These are phyloP conservation scores for Hippophae gyantsensis DNA, from an alignment of 306 rosid species.

Conservation along the genomic window DNA sequence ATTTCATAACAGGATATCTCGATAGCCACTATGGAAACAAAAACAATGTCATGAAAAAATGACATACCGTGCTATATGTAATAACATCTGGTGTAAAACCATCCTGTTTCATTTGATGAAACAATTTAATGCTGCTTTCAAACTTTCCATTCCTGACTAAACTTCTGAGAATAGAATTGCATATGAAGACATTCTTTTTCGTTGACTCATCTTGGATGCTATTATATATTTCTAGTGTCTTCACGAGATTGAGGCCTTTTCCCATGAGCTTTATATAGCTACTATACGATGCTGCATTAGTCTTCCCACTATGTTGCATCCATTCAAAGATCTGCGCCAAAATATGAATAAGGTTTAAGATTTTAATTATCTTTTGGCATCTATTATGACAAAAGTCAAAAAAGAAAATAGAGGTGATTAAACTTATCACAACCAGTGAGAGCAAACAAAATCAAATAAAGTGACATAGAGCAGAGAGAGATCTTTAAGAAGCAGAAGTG, in stretches of 20 bases:
- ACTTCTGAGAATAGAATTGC: conserved; percentile 74
- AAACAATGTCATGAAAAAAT: conserved; percentile 8
- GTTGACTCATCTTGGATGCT: conserved; percentile 47
- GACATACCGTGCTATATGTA: conserved; percentile 79
- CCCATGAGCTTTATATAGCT: conserved; percentile 63
- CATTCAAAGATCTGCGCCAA: conserved; percentile 73
- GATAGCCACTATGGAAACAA: neutral
- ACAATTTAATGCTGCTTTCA: conserved; percentile 47
- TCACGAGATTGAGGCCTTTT: conserved; percentile 46
- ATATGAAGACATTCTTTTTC: conserved; percentile 45
- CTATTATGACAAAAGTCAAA: neutral
- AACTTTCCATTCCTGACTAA: conserved; percentile 56
- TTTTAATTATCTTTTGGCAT: too few relatives aligned
- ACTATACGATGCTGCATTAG: conserved; percentile 55
- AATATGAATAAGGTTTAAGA: neutral
- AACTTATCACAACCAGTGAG: neutral
- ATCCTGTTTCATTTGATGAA: conserved; percentile 65
- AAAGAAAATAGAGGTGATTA: neutral
- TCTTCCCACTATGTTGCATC: conserved; percentile 72
- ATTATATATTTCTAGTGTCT: conserved; percentile 48
- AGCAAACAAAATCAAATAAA: neutral
- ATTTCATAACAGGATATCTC: neutral
- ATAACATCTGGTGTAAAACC: conserved; percentile 65
- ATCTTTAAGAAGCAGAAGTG: too few relatives aligned
- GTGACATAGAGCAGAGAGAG: too few relatives aligned